Base-by-base conservation (phyloP, 495 filamentous ascomycete species). In the Xylaria acuta region DNA sequence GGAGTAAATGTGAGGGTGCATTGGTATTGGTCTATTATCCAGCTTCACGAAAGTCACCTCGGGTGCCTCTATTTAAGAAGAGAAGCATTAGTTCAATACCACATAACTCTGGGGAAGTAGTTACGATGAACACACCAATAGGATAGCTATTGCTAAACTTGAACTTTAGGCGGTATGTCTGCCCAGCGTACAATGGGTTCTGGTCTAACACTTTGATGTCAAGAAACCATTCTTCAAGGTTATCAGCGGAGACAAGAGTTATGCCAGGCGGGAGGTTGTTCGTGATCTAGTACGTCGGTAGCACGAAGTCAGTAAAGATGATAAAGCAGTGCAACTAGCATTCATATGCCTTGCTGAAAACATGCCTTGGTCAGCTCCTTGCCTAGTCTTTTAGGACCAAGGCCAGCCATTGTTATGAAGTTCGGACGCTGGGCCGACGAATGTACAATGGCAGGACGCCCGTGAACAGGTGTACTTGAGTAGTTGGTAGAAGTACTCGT, bases 1-100 rank as follows among this genome's bases (percentile, higher is more conserved):
- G 73, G 92, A 95, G 82, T 99, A 99, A 79, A 99, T 92, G 84
- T 99, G 96, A 1, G 96, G 96, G 75, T 99, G 96, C 77, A 97
- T 96, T 1, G 96, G 96, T 74, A 99, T 96, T 6, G 92, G 88
- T 59, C 91, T 90, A 49, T 88, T 82, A 49, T 88, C 78, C 67
- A 88, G 80, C 74, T 88, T 84, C 60, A 93, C 87, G 79, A 99
- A 99, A 69, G 91, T 92, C 60, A 97, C 95, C 85, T 98, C 96
- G 18, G 96, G 96, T 5, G 95, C 92, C 85, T 98, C 93, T 94
- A 74, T 62, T 20, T 12, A 67, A 11, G 72, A 27, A 2, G 11
- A 67, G 41, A 20, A n/a, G n/a, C 43, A 67, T 80, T 80, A 80
- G 71, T 72, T 54, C 34, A 41, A 38, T 25, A 32, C 32, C 38